Base-by-base conservation (phyloP, 2,329 filamentous ascomycete genomes). In the Diaporthe aspalathi region DNA sequence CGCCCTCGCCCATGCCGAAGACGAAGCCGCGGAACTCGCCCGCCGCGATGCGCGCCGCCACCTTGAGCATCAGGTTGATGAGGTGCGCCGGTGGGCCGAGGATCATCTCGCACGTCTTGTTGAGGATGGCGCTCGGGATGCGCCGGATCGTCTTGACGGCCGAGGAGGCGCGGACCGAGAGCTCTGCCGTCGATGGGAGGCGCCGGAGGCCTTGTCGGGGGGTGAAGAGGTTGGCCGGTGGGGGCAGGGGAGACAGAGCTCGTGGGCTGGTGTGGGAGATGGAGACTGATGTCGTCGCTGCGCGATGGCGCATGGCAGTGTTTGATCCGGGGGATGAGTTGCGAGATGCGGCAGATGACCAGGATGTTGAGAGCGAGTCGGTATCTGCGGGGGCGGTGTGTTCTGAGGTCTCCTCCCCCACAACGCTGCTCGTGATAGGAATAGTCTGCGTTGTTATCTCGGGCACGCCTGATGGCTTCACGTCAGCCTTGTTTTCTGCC, bases 61-160 rank as follows among this genome's bases (percentile, higher is more conserved):
- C 93, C 70, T 90, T 90, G 5, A 97, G 87, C 86, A 97, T 94
- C 50, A 97, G 84, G 32, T 89, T 86, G 45, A 97, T 88, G 2
- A 97, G 87, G 76, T 95, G 90, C 20, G 91, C 89, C 0, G 95
- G 94, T n/a, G 94, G 94, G 0, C 93, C 90, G 17, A 97, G 83
- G 5, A 97, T 86, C 38, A 96, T 87, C 66, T 93, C 90, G 74
- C 89, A 91, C 0, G 94, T 94, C 81, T 93, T 95, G 70, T 91
- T 89, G 32, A 97, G 87, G 38, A 97, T 88, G 3, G 90, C 87
- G 65, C 89, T 83, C 1, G 90, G 88, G 38, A 92, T 83, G 53
- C 86, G 83, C 67, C 85, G 84, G 43, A 87, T 82, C 0, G 84
- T 82, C 45, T 83, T 81, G 6, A 87, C 76, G 7, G 80, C 84